These are phyloP conservation scores for Mucor mucedo DNA, from an alignment of 371 early-diverging fungal species.

Conservation along the genomic window DNA sequence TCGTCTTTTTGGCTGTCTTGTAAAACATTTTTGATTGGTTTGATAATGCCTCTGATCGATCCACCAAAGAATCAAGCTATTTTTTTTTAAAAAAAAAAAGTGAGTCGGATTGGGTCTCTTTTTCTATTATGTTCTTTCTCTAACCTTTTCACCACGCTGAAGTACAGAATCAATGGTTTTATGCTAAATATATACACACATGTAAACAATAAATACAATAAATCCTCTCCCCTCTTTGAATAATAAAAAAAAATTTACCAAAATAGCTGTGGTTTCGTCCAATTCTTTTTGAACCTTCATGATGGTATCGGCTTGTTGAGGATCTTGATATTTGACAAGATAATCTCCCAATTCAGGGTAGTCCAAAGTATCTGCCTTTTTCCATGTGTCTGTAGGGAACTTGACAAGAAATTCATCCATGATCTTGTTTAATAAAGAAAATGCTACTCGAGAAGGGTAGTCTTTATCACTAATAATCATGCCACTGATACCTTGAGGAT, in stretches of 20 bases:
- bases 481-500: slow-evolving; percentile 75
- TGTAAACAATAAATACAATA: background rate
- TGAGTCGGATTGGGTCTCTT: background rate
- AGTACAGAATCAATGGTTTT: slow-evolving; percentile 97
- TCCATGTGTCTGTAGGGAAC: slow-evolving; percentile 68
- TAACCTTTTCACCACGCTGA: slow-evolving; percentile 92
- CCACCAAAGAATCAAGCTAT: slow-evolving; percentile 90
- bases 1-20: slow-evolving; percentile 98
- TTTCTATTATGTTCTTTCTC: background rate
- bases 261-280: slow-evolving; percentile 96
- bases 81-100: no score
- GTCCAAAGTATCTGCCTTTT: slow-evolving; percentile 40
- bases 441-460: slow-evolving; percentile 93
- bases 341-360: slow-evolving; percentile 81
- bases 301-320: slow-evolving; percentile 92
- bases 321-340: slow-evolving; percentile 88
- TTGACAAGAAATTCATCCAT: slow-evolving; percentile 86
- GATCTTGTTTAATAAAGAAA: slow-evolving; percentile 83
- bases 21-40: slow-evolving; percentile 96
- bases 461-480: slow-evolving; percentile 89
- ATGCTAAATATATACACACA: slow-evolving; percentile 58
- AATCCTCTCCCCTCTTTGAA: background rate
- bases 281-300: slow-evolving; percentile 96
- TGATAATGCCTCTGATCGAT: slow-evolving; percentile 88
- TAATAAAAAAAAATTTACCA: slow-evolving; percentile 56